These are phyloP conservation scores for Astragalus membranaceus DNA, from an alignment of 306 rosid species.

Conservation along the genomic window DNA sequence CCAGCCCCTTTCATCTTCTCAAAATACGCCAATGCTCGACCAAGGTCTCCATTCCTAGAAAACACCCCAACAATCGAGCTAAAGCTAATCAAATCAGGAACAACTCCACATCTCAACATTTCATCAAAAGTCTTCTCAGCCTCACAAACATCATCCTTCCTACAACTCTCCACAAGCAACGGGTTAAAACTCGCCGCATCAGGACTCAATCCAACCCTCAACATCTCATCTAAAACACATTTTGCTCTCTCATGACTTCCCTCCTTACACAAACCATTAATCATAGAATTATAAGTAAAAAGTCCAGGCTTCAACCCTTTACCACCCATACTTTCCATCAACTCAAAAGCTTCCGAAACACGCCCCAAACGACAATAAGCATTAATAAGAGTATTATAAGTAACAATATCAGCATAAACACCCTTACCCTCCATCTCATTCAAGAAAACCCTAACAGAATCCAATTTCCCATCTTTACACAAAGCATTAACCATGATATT, in stretches of 20 bases:
- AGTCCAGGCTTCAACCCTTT: constrained; percentile 63
- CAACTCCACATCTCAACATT: constrained; percentile 47
- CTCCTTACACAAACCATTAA: constrained; percentile 72
- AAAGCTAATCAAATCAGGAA: constrained; percentile 76
- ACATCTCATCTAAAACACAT: constrained; percentile 53
- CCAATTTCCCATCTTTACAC: constrained; percentile 38
- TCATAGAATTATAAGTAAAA: constrained; percentile 66
- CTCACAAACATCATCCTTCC: constrained; percentile 50
- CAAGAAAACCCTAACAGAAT: constrained; percentile 42
- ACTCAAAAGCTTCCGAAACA: constrained; percentile 46
- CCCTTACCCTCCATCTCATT: constrained; percentile 52
- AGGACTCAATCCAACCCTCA: constrained; percentile 53
- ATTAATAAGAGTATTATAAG: constrained; percentile 69
- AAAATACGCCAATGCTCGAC: constrained; percentile 52
- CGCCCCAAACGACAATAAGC: constrained; percentile 62
- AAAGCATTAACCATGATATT: constrained; percentile 89
- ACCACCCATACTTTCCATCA: constrained; percentile 36
- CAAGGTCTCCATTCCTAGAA: constrained; percentile 54
- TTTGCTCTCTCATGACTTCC: constrained; percentile 54
- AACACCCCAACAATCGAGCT: constrained; percentile 60
- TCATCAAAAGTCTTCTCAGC: constrained; percentile 57
- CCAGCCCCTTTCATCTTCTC: constrained; percentile 53
- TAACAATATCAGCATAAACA: constrained; percentile 58
- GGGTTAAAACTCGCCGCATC: constrained; percentile 67
- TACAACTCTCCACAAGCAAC: constrained; percentile 63